phyloP scores from a whole-genome alignment of 768 basidiomycete species.

The Paxillus rubicundulus region DNA sequence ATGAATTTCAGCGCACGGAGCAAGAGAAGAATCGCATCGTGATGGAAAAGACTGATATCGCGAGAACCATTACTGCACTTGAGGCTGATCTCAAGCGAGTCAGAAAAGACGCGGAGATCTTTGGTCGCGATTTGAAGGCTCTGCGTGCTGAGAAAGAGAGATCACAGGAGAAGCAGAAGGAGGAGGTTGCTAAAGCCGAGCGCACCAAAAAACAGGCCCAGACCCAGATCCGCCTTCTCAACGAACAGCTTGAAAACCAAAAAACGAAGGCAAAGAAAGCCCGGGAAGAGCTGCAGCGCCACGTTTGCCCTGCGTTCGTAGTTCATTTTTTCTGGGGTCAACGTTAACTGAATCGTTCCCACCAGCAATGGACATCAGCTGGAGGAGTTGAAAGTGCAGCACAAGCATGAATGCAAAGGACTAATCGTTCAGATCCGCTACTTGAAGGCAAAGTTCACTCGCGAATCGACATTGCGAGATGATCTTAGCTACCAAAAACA shows the following conservation, averaged over 20 bases:
- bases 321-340: not conserved
- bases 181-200: constrained; percentile 56
- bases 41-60: constrained; percentile 63
- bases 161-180: constrained; percentile 50
- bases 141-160: constrained; percentile 68
- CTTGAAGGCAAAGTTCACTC: constrained; percentile 85
- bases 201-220: constrained; percentile 65
- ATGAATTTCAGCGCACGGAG: constrained; percentile 61
- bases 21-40: constrained; percentile 61
- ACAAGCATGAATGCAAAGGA: constrained; percentile 87
- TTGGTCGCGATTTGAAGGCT: constrained; percentile 73
- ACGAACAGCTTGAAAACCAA: constrained; percentile 59
- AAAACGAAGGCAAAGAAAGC: constrained; percentile 41
- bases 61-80: constrained; percentile 60
- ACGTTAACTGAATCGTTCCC: constrained; percentile 2
- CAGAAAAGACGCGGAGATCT: constrained; percentile 69
- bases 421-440: constrained; percentile 88
- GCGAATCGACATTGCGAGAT: constrained; percentile 77
- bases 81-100: constrained; percentile 77
- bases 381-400: constrained; percentile 55
- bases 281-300: constrained; percentile 48
- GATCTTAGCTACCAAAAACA: constrained; percentile 84
- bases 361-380: constrained; percentile 55
- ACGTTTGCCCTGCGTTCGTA: constrained; percentile 61
- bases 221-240: constrained; percentile 62